phyloP scores from a whole-genome alignment of 495 filamentous ascomycete species.

The Daldinia bambusicola region DNA sequence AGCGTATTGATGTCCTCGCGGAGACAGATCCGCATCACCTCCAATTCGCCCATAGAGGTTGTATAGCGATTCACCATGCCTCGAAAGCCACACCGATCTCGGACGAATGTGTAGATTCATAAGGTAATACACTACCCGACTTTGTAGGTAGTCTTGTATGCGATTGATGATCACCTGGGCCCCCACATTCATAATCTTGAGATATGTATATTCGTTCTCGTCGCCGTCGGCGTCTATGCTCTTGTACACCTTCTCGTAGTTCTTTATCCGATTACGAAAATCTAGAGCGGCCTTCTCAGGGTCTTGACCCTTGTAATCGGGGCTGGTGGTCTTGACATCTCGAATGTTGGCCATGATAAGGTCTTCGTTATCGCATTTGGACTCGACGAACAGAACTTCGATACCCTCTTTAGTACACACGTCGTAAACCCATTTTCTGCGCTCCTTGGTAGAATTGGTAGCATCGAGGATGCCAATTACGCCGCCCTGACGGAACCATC shows the following conservation, averaged over 20 bases:
- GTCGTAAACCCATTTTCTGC: slow-evolving; percentile 92
- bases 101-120: slow-evolving; percentile 98
- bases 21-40: slow-evolving; percentile 86
- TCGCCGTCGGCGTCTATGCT: slow-evolving; percentile 80
- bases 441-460: slow-evolving; percentile 89
- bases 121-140: slow-evolving; percentile 94
- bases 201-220: slow-evolving; percentile 86
- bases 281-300: slow-evolving; percentile 89
- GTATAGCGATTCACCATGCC: slow-evolving; percentile 94
- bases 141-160: slow-evolving; percentile 95
- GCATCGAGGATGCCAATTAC: slow-evolving; percentile 93
- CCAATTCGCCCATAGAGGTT: slow-evolving; percentile 91
- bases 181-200: slow-evolving; percentile 97
- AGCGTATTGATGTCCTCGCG: slow-evolving; percentile 89
- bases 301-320: slow-evolving; percentile 93
- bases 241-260: slow-evolving; percentile 96
- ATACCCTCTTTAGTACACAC: slow-evolving; percentile 75
- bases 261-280: slow-evolving; percentile 92
- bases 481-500: slow-evolving; percentile 83
- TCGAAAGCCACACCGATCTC: slow-evolving; percentile 96
- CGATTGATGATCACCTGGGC: slow-evolving; percentile 96
- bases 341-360: slow-evolving; percentile 97
- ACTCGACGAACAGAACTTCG: slow-evolving; percentile 94
- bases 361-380: slow-evolving; percentile 92
- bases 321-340: slow-evolving; percentile 95